Evolutionary conservation across 306 rosid species (phyloP).

Genomic region (Prunus dulcis): DNA sequence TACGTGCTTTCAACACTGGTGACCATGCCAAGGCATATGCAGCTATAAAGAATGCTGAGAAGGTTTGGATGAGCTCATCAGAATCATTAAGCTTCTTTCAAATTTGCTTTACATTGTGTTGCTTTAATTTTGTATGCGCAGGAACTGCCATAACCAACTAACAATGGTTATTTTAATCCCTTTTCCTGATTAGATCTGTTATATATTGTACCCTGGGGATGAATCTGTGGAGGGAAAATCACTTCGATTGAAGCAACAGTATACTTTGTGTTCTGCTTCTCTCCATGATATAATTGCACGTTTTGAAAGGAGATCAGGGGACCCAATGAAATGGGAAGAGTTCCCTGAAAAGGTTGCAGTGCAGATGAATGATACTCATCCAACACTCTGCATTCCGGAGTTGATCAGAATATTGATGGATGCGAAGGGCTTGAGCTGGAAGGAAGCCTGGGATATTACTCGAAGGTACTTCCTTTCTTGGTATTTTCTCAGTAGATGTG

Average conservation of each 20-base stretch:
- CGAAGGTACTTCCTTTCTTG: conserved; percentile 45
- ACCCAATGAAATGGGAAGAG: conserved; percentile 63
- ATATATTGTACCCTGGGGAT: conserved; percentile 89
- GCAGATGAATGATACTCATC: conserved; percentile 99
- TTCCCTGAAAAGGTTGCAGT: conserved; percentile 90
- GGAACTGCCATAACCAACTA: not conserved
- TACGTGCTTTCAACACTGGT: conserved; percentile 74
- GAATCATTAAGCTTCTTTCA: not conserved
- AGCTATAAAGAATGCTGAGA: conserved; percentile 76
- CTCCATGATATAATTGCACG: conserved; percentile 87
- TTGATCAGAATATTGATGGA: conserved; percentile 86
- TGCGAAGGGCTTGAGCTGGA: conserved; percentile 80
- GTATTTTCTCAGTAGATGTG: not conserved
- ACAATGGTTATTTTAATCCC: not conserved
- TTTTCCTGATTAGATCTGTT: conserved; percentile 61
- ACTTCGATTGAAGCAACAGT: conserved; percentile 94
- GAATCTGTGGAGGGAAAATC: conserved; percentile 79
- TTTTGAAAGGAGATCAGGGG: conserved; percentile 83
- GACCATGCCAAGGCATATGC: conserved; percentile 73
- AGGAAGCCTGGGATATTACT: conserved; percentile 88
- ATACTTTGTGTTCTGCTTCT: conserved; percentile 93
- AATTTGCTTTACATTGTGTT: not conserved
- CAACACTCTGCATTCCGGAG: conserved; percentile 97
- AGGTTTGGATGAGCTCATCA: conserved; percentile 36
- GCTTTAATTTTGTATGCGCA: not conserved